These are phyloP conservation scores for Ambrosia trifida DNA, from an alignment of 129 eudicot species.

Conservation along the genomic window DNA sequence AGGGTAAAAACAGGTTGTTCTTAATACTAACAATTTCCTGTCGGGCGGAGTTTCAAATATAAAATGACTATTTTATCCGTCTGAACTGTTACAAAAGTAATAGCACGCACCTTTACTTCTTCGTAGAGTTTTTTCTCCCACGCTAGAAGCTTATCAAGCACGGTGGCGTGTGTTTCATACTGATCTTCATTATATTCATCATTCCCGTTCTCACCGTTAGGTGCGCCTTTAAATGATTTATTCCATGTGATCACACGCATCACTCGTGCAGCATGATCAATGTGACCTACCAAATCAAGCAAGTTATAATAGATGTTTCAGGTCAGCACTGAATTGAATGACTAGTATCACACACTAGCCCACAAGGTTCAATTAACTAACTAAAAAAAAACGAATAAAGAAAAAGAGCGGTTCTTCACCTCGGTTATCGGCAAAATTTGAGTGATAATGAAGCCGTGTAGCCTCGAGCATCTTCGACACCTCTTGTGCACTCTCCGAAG, in stretches of 20 bases:
- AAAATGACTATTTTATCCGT: slow-evolving; percentile 15
- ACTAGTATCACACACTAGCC: background rate
- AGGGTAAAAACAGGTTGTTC: background rate
- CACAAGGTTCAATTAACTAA: background rate
- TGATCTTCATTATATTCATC: slow-evolving; percentile 64
- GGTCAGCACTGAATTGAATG: background rate
- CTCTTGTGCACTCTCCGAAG: slow-evolving; percentile 90
- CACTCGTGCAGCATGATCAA: slow-evolving; percentile 95
- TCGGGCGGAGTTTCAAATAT: background rate
- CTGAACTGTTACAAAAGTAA: background rate
- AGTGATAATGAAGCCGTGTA: slow-evolving; percentile 88
- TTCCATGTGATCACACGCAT: slow-evolving; percentile 99
- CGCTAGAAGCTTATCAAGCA: slow-evolving; percentile 87
- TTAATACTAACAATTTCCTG: background rate
- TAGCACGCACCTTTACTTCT: slow-evolving; percentile 80
- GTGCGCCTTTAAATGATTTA: slow-evolving; percentile 70
- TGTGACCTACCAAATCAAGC: slow-evolving; percentile 62
- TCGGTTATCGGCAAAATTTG: slow-evolving; percentile 92
- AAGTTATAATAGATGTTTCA: background rate
- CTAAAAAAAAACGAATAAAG: background rate
- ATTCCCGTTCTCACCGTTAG: slow-evolving; percentile 69
- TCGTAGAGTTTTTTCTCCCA: slow-evolving; percentile 99
- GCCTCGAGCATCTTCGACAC: slow-evolving; percentile 97
- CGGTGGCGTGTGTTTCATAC: slow-evolving; percentile 91
- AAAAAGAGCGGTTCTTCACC: slow-evolving; percentile 38